Base-by-base conservation (phyloP, 2,329 filamentous ascomycete genomes). In the Fusarium sp. region DNA sequence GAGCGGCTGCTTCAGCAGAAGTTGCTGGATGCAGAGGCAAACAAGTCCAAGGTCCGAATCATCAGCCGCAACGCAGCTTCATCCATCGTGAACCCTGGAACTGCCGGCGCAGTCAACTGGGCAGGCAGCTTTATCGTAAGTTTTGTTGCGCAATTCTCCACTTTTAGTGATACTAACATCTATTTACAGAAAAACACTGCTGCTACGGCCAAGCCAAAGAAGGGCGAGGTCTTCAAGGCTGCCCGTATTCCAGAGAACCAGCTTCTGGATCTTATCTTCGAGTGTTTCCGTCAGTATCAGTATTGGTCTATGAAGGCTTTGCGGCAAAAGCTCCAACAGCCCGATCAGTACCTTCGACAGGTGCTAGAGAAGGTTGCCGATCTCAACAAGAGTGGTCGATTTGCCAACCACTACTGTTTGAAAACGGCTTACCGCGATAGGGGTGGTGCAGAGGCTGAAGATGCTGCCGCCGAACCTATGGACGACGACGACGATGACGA, bases 241-340 rank as follows among this genome's bases (percentile, higher is more conserved):
- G 92, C 93, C 33, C 94, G 96, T 81, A 94, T 98, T 81, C 91
- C 93, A 43, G 90, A 94, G 79, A 91, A 93, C 84, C 92, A 96
- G 75, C 89, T 99, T 67, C 83, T 97, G 81, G 94, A 98, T 81
- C 87, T 89, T 69, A 90, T 99, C 65, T 94, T 95, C 83, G 83
- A 87, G 48, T 92, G 91, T 77, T 99, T 98, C 88, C 88, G 91
- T 58, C 84, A 92, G 75, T 97, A 92, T 84, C 90, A 91, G 74
- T 98, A 96, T 80, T 99, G 95, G 94, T 90, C 92, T n/a, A 92
- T 98, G 85, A 94, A 93, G 76, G 89, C 92, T 8, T 87, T 99
- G 72, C 93, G 93, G 68, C 85, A 89, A 50, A 84, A 87, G 64
- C 88, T 97, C 38, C 88, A 91, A 63, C 96, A 99, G 81, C 96